Conservation (phyloP, 176 grass and related monocot species). For the Zoysia pacifica region DNA sequence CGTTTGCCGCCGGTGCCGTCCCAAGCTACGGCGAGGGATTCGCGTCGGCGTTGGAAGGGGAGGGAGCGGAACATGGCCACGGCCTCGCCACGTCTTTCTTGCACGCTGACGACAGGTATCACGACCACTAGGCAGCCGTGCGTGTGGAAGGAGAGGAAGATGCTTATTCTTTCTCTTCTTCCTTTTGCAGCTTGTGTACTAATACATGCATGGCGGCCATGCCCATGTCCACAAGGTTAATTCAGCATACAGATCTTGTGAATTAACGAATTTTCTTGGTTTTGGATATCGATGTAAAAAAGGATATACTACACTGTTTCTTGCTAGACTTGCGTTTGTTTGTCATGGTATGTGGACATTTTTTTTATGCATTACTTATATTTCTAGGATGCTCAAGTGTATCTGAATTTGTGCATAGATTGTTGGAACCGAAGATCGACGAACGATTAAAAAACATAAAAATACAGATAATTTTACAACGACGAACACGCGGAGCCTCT, state of each 20-base stretch:
- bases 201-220: background rate
- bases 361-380: background rate
- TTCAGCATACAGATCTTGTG: background rate
- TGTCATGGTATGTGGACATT: background rate
- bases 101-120: conserved; percentile 16
- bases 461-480: no score
- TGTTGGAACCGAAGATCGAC: no score
- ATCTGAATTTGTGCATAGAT: no score
- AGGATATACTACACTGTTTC: background rate
- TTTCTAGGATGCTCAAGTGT: background rate
- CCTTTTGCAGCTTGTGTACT: conserved; percentile 4
- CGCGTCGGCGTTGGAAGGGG: conserved; percentile 7
- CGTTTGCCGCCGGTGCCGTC: background rate
- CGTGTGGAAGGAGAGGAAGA: background rate
- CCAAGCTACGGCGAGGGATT: conserved; percentile 10
- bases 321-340: background rate
- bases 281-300: conserved; percentile 25
- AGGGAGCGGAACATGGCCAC: background rate
- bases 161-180: background rate
- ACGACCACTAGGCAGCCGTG: background rate
- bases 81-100: conserved; percentile 31
- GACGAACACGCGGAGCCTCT: no score
- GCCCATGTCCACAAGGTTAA: background rate
- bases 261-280: background rate
- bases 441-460: no score